Evolutionary conservation across 2,329 filamentous ascomycete species (phyloP).

Genomic region (Colletotrichum eremochloae): DNA sequence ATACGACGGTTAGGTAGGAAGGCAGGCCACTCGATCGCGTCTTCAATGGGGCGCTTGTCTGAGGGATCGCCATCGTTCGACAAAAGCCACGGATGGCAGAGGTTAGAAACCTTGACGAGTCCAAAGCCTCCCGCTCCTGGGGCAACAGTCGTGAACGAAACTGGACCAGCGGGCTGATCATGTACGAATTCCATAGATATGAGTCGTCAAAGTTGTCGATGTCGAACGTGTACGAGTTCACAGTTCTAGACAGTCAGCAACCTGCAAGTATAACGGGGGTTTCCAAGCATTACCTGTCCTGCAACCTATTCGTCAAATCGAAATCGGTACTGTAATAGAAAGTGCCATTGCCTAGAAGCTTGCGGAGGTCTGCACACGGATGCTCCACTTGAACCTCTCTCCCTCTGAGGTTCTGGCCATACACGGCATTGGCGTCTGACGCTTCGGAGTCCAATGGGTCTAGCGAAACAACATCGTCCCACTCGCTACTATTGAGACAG

Average conservation of each 20-base stretch:
- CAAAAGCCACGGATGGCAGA: slow-evolving; percentile 96
- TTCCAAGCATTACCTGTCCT: slow-evolving; percentile 75
- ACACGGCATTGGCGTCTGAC: slow-evolving; percentile 61
- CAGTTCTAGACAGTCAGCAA: slow-evolving; percentile 64
- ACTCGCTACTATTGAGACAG: slow-evolving; percentile 88
- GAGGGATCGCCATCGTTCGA: slow-evolving; percentile 86
- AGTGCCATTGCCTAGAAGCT: slow-evolving; percentile 90
- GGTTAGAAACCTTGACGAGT: slow-evolving; percentile 88
- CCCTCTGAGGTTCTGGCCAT: slow-evolving; percentile 68
- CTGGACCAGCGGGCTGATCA: slow-evolving; percentile 92
- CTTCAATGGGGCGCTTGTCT: slow-evolving; percentile 78
- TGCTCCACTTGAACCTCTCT: slow-evolving; percentile 83
- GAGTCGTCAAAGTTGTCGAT: slow-evolving; percentile 93
- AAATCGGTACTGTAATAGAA: slow-evolving; percentile 99
- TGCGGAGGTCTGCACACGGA: slow-evolving; percentile 90
- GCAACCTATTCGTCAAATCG: slow-evolving; percentile 91
- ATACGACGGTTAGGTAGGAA: slow-evolving; percentile 89
- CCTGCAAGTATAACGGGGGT: slow-evolving; percentile 38
- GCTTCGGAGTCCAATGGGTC: slow-evolving; percentile 66
- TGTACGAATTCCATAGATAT: slow-evolving; percentile 98
- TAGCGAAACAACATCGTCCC: slow-evolving; percentile 79
- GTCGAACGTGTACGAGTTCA: slow-evolving; percentile 83
- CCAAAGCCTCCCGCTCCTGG: slow-evolving; percentile 82
- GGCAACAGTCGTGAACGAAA: slow-evolving; percentile 86
- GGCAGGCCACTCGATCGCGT: slow-evolving; percentile 78